Evolutionary conservation across 2,329 filamentous ascomycete genomes (phyloP).

Genomic region (Leptographium radiaticola): DNA sequence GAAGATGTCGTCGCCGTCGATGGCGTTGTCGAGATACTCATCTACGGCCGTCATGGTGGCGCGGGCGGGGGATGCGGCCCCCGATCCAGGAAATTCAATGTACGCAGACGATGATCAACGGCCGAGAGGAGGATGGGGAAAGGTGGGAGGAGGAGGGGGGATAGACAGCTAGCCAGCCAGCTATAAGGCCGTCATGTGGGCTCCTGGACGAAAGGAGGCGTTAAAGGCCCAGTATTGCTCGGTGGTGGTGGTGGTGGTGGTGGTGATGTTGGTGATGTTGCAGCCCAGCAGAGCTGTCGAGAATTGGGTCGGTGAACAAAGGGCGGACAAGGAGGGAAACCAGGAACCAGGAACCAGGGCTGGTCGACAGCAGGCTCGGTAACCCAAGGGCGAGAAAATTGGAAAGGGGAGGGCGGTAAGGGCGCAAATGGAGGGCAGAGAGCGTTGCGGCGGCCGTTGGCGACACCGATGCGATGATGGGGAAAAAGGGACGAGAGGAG

Average conservation of each 20-base stretch:
- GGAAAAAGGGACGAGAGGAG: neutral
- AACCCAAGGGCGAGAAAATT: neutral
- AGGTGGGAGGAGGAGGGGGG: neutral
- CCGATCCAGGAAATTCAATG: neutral
- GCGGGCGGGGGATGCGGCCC: constrained; percentile 1
- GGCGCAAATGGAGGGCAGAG: neutral
- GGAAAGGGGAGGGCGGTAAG: neutral
- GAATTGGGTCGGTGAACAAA: neutral
- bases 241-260: too few relatives aligned
- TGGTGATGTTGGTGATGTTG: neutral
- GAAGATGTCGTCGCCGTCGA: constrained; percentile 73
- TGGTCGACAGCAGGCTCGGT: neutral
- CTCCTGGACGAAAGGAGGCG: neutral
- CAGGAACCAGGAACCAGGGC: neutral
- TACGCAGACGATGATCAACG: neutral
- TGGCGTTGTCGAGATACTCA: constrained; percentile 49
- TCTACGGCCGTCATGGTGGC: constrained; percentile 38
- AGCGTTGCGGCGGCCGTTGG: neutral
- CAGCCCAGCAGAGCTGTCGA: neutral
- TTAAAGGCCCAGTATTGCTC: neutral
- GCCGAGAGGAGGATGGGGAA: neutral
- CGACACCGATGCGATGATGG: neutral
- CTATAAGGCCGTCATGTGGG: constrained; percentile 1
- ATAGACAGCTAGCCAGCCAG: neutral
- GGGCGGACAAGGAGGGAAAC: neutral